Evolutionary conservation across 805 yeast species (phyloP), one percentile per base, ranked within the genome.

Genomic region (Brettanomyces nanus): DNA sequence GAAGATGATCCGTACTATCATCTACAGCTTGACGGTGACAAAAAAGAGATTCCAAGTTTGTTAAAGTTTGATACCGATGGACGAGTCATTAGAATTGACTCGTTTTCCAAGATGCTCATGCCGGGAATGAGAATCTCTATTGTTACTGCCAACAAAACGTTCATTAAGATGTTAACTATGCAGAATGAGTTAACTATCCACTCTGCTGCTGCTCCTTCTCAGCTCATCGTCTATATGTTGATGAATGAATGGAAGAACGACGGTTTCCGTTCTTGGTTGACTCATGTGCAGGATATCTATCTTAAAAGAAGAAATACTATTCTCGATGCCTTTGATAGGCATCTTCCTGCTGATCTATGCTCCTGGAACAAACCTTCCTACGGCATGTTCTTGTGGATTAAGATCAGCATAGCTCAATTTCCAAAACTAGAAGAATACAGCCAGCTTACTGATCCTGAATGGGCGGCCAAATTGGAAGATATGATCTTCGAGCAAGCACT

Each of bases 1-100:
- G 95, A 85, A 60, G 95, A 85, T 56, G 95, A 85, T 62, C 95
- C 95, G 5, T 85, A 85, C 66, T 84, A 80, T 60, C 84, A 77
- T 59, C 61, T 85, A 51, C 82, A 79, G 50, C 68, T 80, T 63
- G 74, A 66, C 40, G 45, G 60, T 46, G 64, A 70, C 21, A 63
- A 63, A 13, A 68, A 67, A 39, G 72, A 76, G 48, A 48, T 76
- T 33, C 74, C 78, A n/a, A 76, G 85, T 6, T 77, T 79, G 63
- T 56, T 83, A 31, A 69, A 77, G n/a, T 52, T 80, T 38, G 95
- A 85, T 58, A 64, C 66, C 18, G 87, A 81, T 38, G 94, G 94
- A 35, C 69, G 92, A 46, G 92, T 85, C 13, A 54, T 84, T 33
- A 68, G 94, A 45, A 68, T 84, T 42, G 94, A 84, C 49, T 79